Percentiles rank a stretch among this genome's conserved stretches.
Evolutionary conservation across 2,329 filamentous ascomycete genomes (phyloP).

Genomic region (Rhinocladiella mackenziei): DNA sequence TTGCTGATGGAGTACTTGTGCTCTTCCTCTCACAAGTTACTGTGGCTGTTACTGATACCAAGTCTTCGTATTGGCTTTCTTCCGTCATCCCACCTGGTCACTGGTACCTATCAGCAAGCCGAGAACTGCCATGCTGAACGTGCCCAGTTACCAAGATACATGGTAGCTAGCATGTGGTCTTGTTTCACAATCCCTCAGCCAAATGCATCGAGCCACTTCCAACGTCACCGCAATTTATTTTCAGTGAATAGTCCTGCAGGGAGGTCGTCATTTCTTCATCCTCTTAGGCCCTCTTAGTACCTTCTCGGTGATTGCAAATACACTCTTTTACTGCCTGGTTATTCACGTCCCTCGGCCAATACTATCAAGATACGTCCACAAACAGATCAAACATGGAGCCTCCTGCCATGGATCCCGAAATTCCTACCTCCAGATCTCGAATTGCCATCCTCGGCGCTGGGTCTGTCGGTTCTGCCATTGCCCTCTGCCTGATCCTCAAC

Average conservation of each 20-base stretch:
- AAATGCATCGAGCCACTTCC: not conserved
- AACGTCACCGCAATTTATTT: not conserved
- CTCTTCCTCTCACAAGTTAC: no score
- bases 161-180: not conserved
- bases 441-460: constrained; percentile 53
- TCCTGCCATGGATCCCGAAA: constrained; percentile 14
- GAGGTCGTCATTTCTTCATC: no score
- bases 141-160: not conserved
- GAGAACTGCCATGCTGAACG: not conserved
- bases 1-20: no score
- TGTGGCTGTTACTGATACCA: no score
- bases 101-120: not conserved
- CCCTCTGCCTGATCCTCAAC: constrained; percentile 50
- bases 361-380: not conserved
- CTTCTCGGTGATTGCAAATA: no score
- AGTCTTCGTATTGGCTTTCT: no score
- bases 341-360: no score
- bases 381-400: constrained; percentile 11
- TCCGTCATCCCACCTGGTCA: no score
- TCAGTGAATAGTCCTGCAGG: no score
- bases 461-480: constrained; percentile 50
- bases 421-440: constrained; percentile 16
- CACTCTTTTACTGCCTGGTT: no score
- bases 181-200: no score
- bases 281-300: no score